Evolutionary conservation across 345 rosid species (phyloP).

Genomic region (Microcos paniculata): DNA sequence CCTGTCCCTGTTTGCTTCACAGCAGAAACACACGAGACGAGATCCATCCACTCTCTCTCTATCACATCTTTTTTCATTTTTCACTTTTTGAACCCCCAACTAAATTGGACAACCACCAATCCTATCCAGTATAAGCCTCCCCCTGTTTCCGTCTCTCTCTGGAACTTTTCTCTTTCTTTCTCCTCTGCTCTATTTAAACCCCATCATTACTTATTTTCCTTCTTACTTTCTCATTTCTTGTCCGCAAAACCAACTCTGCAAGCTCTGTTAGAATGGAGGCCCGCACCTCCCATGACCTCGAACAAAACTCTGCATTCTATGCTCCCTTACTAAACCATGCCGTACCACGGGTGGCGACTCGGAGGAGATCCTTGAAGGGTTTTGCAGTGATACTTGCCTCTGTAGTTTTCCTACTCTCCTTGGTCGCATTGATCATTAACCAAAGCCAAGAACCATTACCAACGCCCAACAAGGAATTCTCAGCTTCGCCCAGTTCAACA

Average conservation of each 20-base stretch:
- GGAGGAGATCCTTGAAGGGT: constrained; percentile 38
- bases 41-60: not conserved
- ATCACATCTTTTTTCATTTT: not conserved
- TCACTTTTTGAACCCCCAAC: not conserved
- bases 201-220: not conserved
- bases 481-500: constrained; percentile 10
- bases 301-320: constrained; percentile 20
- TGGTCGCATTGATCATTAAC: constrained; percentile 39
- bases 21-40: not conserved
- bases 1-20: not conserved
- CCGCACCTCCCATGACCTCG: not conserved
- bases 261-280: constrained; percentile 23
- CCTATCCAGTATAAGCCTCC: not conserved
- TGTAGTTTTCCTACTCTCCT: constrained; percentile 35
- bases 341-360: constrained; percentile 1
- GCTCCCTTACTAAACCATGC: constrained; percentile 37
- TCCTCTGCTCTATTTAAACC: constrained; percentile 9
- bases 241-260: not conserved
- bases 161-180: not conserved
- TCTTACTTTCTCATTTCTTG: not conserved
- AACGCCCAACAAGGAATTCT: not conserved
- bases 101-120: constrained; percentile 23
- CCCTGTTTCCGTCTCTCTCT: not conserved
- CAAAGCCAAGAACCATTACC: constrained; percentile 33
- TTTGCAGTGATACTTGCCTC: constrained; percentile 28